Base-by-base conservation (phyloP, 2,329 filamentous ascomycete genomes). In the Cordyceps cateniannulata region DNA sequence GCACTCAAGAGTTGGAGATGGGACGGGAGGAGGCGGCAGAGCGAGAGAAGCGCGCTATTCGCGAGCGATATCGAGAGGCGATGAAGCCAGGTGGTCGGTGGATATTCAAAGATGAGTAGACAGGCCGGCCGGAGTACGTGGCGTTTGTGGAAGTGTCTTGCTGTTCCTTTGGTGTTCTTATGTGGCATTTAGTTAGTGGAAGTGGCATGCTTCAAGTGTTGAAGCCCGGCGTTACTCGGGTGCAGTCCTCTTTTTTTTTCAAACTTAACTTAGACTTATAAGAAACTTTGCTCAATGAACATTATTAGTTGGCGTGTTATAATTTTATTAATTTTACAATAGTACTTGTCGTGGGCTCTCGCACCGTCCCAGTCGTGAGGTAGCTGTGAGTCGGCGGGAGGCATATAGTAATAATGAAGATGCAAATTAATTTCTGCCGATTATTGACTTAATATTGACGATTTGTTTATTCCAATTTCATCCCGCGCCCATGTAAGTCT, bases 1-100 rank as follows among this genome's bases (percentile, higher is more conserved):
- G 78, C 27, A 97, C 95, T 1, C 95, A 98, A 71, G 90, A 97
- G 73, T 75, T 87, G 29, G 78, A 84, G 66, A 76, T 79, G 57
- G 85, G 93, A 67, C 83, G 83, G 61, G 80, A 81, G 62, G 85
- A 86, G 69, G 89, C 88, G 0, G 79, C 78, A n/a, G 80, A 79
- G 66, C 76, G 84, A 62, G 87, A 89, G 69, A 81, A 80, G 65
- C 78, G 84, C 54, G 81, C 84, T 60, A 80, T 97, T 1, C 81
- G 86, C 65, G 86, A 90, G 68, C 83, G 92, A 69, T 89, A 91
- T 74, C 80, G 86, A 54, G 92, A 98, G 70, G 93, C 95, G 1
- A 89, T 91, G 84, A 84, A 87, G 35, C 82, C 84, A 2, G 85
- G 84, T 5, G 93, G 93, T 0, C 79, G 82, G 63, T 98, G 90